Base-by-base conservation (phyloP, 192 early-diverging fungal genomes). In the Coemansia erecta region DNA sequence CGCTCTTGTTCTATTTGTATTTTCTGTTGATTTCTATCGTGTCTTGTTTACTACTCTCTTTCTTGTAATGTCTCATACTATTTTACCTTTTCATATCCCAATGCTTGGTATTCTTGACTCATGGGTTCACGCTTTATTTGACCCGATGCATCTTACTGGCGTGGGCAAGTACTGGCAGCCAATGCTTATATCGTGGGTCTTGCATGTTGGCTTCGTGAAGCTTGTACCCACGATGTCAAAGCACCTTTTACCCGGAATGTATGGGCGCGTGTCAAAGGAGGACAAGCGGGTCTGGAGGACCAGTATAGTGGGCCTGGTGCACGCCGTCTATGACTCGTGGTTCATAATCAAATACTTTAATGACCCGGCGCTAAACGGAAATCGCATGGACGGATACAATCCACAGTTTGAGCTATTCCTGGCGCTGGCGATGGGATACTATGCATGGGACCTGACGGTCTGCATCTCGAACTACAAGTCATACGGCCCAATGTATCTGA, bases 301-400 rank as follows among this genome's bases (percentile, higher is more conserved):
- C 0, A 42, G 53, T 8, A 6, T 64, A 0, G 43, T 52, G 0
- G 11, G 42, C 2, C 40, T 78, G 10, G 11, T 60, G 0, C 75
- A 78, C 51, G 50, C 64, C 2, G 41, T 59, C 10, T 65, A 46
- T 12, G 75, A 78, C 44, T 28, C 55, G 1, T 63, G 52, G 23
- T 61, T 78, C 58, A 58, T 72, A 2, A 17, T 64, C 1, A 53
- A 40, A 8, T 72, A 61, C 26, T 46, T 78, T 10, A 45, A 43
- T 39, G 18, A 64, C 51, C 49, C 43, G 3, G 41, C 45, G 3
- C 51, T 78, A 5, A 65, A 61, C 26, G 18, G 21, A 3, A 50
- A 78, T 49, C 63, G 58, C 46, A 78, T 78, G 69, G 58, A 60
- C n/a, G 75, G 75, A 2, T 64, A 37, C 47, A 53, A 60, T 51